Evolutionary conservation across 345 rosid species (phyloP).

Genomic region (Sonneratia alba): DNA sequence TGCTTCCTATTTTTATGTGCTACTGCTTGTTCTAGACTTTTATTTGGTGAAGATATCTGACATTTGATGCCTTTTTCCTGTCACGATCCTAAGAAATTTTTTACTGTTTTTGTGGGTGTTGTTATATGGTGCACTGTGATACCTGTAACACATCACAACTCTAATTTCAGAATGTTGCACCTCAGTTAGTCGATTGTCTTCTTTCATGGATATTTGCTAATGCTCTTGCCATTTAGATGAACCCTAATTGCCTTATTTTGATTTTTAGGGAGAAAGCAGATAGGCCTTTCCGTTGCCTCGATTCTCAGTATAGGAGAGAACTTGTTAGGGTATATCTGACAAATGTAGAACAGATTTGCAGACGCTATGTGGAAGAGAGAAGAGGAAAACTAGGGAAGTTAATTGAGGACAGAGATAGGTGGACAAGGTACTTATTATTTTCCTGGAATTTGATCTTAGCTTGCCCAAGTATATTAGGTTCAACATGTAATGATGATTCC

Average conservation of each 20-base stretch:
- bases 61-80: not conserved
- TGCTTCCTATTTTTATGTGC: too few species aligned
- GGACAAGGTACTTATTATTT: slow-evolving; percentile 54
- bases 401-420: slow-evolving; percentile 70
- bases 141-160: not conserved
- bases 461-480: not conserved
- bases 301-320: slow-evolving; percentile 73
- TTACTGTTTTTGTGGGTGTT: not conserved
- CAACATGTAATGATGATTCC: not conserved
- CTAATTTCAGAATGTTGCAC: not conserved
- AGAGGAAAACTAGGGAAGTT: slow-evolving; percentile 59
- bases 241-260: not conserved
- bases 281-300: slow-evolving; percentile 89
- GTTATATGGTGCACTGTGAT: not conserved
- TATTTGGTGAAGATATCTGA: too few species aligned
- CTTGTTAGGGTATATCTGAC: slow-evolving; percentile 83
- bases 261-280: slow-evolving; percentile 76
- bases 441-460: not conserved
- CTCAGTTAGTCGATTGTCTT: too few species aligned
- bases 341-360: slow-evolving; percentile 80
- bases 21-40: too few species aligned
- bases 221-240: not conserved
- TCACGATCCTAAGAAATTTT: not conserved
- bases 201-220: not conserved
- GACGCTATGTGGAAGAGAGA: slow-evolving; percentile 78